These are phyloP conservation scores for Cercophora scortea DNA, from an alignment of 495 filamentous ascomycete genomes.

Conservation along the genomic window DNA sequence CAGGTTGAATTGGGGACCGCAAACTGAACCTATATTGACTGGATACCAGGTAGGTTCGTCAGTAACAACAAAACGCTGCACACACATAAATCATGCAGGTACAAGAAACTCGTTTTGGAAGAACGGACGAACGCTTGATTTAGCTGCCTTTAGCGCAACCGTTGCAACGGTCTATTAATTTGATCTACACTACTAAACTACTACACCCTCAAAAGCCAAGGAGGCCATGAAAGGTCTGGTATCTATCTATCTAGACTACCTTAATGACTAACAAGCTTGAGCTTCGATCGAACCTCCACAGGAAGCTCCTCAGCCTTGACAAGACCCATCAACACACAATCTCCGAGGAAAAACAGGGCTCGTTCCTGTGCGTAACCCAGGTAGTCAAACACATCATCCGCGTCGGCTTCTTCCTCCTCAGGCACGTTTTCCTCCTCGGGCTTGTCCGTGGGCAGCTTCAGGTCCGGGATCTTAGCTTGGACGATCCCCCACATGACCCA, in stretches of 20 bases:
- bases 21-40: no score
- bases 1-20: no score
- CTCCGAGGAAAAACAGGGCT: conserved; percentile 88
- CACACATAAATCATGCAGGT: no score
- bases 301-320: conserved; percentile 68
- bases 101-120: no score
- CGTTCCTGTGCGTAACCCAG: conserved; percentile 84
- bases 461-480: conserved; percentile 74
- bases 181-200: no score
- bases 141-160: no score
- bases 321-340: conserved; percentile 66
- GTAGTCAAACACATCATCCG: conserved; percentile 73
- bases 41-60: no score
- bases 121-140: no score
- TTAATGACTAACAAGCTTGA: conserved; percentile 56
- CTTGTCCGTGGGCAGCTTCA: conserved; percentile 14
- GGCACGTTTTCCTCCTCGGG: conserved; percentile 10
- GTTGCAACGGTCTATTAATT: no score
- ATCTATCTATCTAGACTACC: not conserved
- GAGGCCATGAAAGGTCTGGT: no score
- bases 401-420: conserved; percentile 23
- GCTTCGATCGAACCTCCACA: conserved; percentile 41
- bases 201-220: no score
- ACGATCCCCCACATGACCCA: conserved; percentile 97
- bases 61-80: no score